phyloP scores from a whole-genome alignment of 2,329 filamentous ascomycete species.

The Aspergillus sergii region DNA sequence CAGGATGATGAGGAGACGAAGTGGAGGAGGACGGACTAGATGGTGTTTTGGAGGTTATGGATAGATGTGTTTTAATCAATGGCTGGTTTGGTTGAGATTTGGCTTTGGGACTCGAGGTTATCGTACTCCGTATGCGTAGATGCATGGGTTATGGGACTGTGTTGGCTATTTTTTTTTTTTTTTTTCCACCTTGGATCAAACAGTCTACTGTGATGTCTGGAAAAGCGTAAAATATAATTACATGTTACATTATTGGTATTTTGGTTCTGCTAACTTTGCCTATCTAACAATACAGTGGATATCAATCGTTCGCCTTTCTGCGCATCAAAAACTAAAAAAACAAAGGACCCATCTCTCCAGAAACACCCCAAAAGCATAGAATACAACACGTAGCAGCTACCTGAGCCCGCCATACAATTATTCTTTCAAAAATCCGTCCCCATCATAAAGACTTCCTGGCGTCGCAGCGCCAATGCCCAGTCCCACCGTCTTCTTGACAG shows the following conservation, averaged over 20 bases:
- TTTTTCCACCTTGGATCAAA: too few relatives aligned
- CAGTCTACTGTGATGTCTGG: background rate
- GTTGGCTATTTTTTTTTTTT: too few relatives aligned
- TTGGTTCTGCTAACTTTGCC: constrained; percentile 19
- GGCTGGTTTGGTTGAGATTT: background rate
- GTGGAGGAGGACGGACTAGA: constrained; percentile 55
- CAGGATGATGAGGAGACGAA: constrained; percentile 50
- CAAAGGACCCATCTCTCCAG: background rate
- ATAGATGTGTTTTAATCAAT: background rate
- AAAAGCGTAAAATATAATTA: background rate
- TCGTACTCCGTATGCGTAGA: background rate
- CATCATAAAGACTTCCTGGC: constrained; percentile 51
- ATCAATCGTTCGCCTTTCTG: constrained; percentile 12
- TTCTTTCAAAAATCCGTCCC: constrained; percentile 42
- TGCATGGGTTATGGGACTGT: background rate
- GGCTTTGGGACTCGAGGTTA: too few relatives aligned
- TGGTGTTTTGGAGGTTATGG: background rate
- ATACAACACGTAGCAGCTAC: background rate
- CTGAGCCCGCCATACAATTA: constrained; percentile 17
- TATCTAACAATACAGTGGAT: constrained; percentile 22
- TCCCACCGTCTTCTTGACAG: constrained; percentile 29
- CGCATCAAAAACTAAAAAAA: background rate
- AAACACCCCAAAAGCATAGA: background rate
- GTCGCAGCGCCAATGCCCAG: constrained; percentile 39
- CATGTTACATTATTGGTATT: background rate